Evolutionary conservation across 1,284 basidiomycete species (phyloP).

Genomic region (Phellinidium pouzarii): DNA sequence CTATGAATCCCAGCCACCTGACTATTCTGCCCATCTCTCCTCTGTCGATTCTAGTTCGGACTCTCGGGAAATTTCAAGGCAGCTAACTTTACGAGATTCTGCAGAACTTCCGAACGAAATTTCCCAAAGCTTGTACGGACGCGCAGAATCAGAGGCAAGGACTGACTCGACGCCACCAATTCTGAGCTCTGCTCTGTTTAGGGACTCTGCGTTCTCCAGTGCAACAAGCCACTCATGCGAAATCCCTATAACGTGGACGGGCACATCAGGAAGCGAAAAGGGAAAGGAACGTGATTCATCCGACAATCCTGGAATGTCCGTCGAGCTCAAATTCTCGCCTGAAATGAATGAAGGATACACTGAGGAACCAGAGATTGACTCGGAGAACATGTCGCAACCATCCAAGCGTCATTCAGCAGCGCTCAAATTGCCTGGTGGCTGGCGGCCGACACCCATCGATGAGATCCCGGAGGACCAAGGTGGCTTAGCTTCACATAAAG

Average conservation of each 20-base stretch:
- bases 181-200: slow-evolving; percentile 30
- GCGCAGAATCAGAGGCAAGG: slow-evolving; percentile 22
- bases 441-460: slow-evolving; percentile 37
- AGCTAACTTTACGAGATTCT: slow-evolving; percentile 8
- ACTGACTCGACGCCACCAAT: slow-evolving; percentile 32
- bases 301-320: neutral
- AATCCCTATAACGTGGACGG: slow-evolving; percentile 49
- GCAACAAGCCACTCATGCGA: slow-evolving; percentile 38
- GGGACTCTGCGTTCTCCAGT: slow-evolving; percentile 49
- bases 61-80: slow-evolving; percentile 7
- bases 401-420: slow-evolving; percentile 26
- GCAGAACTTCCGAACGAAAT: slow-evolving; percentile 9
- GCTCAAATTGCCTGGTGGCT: slow-evolving; percentile 36
- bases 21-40: neutral
- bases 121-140: slow-evolving; percentile 9
- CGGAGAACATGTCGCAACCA: slow-evolving; percentile 23
- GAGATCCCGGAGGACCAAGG: slow-evolving; percentile 33
- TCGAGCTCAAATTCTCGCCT: neutral
- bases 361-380: slow-evolving; percentile 27
- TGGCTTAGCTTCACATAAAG: neutral
- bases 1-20: neutral
- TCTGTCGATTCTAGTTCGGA: slow-evolving; percentile 7
- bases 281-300: neutral
- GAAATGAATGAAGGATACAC: slow-evolving; percentile 25
- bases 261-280: slow-evolving; percentile 27